Conservation (phyloP, 2,329 filamentous ascomycete species). For the Teratosphaeria zuluensis region DNA sequence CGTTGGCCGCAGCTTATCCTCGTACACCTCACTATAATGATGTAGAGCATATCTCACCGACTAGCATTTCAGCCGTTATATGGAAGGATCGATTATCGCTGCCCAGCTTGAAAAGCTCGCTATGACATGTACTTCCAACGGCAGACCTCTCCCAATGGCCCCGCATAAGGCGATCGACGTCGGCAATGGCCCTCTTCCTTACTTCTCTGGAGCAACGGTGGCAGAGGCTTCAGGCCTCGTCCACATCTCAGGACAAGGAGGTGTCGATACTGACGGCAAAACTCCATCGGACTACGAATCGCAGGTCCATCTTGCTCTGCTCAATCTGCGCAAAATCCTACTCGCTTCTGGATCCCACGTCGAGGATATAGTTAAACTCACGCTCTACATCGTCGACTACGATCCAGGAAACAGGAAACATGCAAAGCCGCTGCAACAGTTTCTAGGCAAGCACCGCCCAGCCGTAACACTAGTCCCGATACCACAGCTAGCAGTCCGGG, state of each 20-base stretch:
- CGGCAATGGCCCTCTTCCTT: neutral
- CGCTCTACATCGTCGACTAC: constrained; percentile 19
- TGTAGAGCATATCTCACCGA: no score
- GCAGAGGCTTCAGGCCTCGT: neutral
- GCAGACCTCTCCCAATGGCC: no score
- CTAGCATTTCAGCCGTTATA: no score
- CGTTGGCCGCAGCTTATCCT: no score
- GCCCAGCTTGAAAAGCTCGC: no score
- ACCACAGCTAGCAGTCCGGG: constrained; percentile 15
- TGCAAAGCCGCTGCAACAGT: constrained; percentile 10
- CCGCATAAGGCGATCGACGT: neutral
- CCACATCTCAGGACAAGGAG: constrained; percentile 15
- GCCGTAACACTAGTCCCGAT: constrained; percentile 16
- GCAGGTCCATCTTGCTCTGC: constrained; percentile 15
- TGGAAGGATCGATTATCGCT: no score
- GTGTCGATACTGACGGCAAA: constrained; percentile 12
- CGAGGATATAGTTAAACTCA: constrained; percentile 16
- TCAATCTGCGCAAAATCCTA: constrained; percentile 13
- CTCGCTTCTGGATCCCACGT: constrained; percentile 16
- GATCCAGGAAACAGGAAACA: constrained; percentile 15
- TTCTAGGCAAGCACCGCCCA: constrained; percentile 18
- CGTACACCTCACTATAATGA: no score
- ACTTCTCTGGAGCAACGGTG: neutral
- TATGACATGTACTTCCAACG: no score
- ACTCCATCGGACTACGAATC: constrained; percentile 12